Base-by-base conservation (phyloP, 768 basidiomycete species). In the Lactarius trivialis region DNA sequence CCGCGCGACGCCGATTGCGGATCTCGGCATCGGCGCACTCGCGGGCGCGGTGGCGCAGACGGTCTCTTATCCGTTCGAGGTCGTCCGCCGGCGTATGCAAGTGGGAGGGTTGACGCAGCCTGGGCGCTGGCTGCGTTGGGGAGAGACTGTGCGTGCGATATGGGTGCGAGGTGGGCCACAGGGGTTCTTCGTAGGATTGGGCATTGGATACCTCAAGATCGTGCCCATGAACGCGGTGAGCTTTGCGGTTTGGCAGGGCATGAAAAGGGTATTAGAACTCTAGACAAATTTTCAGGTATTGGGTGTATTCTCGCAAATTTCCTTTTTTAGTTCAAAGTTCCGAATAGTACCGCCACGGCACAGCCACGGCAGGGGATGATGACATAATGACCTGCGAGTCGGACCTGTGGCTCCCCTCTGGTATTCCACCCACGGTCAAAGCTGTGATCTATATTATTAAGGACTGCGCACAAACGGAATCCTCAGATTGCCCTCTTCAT, bases 201-300 rank as follows among this genome's bases (percentile, higher is more conserved):
- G 85, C 60, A 90, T 98, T 68, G 96, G 96, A 2, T 97, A 92
- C 75, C 68, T 98, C 58, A 98, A 98, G 79, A 85, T 96, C 45
- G 83, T 97, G 61, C 96, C 96, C 14, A 96, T 98, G 94, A 96
- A 88, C 26, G 92, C 93, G 61, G 88, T 96, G 60, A 91, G 89
- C 72, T 96, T 87, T 69, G 80, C 91, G 11, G 88, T 88, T n/a
- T 97, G 94, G 94, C 89, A 94, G 72, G 77, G 83, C 63, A 80
- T 83, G 70, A 90, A 90, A 75, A 75, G 84, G 51, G 54, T 86
- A 36, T 54, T 74, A 28, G 73, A 64, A 12, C 64, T 73, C 70
- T 73, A 73, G 76, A 63, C 11, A 30, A 36, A n/a, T n/a, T n/a
- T n/a, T n/a, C n/a, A n/a, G n/a, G n/a, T n/a, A n/a, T n/a, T n/a